Conservation (phyloP, 768 basidiomycete species). For the Xerocomellus intermedius region DNA sequence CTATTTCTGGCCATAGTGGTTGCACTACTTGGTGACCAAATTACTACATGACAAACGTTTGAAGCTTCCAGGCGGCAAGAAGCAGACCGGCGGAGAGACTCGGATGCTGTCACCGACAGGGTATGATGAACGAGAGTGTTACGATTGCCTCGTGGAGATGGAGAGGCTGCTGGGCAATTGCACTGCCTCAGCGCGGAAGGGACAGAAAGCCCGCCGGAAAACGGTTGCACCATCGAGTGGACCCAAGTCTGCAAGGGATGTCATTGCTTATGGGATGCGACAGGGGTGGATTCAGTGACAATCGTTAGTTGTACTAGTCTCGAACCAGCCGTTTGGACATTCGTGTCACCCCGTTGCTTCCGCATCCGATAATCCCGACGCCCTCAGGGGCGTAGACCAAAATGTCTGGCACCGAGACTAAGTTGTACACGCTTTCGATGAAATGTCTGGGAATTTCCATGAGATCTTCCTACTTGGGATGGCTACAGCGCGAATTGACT, state of each 20-base stretch:
- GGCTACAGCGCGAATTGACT: background rate
- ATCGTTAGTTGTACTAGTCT: too few species aligned
- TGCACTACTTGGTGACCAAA: slow-evolving; percentile 80
- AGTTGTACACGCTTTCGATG: background rate
- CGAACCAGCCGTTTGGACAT: too few species aligned
- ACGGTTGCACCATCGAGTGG: slow-evolving; percentile 21
- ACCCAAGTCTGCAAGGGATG: slow-evolving; percentile 50
- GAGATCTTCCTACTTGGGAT: slow-evolving; percentile 16
- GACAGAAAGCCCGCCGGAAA: slow-evolving; percentile 36
- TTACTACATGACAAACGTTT: slow-evolving; percentile 70
- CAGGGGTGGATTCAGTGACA: slow-evolving; percentile 56
- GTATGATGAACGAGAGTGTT: slow-evolving; percentile 67
- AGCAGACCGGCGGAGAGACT: slow-evolving; percentile 22
- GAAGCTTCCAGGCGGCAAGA: slow-evolving; percentile 50
- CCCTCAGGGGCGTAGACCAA: too few species aligned
- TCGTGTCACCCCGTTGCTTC: too few species aligned
- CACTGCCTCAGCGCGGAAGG: slow-evolving; percentile 39
- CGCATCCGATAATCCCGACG: too few species aligned
- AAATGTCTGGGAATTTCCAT: background rate
- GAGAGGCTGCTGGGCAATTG: slow-evolving; percentile 55
- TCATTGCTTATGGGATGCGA: slow-evolving; percentile 59
- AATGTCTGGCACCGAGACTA: too few species aligned
- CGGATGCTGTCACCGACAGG: slow-evolving; percentile 26
- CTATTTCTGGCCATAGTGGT: slow-evolving; percentile 62
- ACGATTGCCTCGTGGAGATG: slow-evolving; percentile 64